Base-by-base conservation (phyloP, 2,329 filamentous ascomycete genomes). In the Blastomyces gilchristii region DNA sequence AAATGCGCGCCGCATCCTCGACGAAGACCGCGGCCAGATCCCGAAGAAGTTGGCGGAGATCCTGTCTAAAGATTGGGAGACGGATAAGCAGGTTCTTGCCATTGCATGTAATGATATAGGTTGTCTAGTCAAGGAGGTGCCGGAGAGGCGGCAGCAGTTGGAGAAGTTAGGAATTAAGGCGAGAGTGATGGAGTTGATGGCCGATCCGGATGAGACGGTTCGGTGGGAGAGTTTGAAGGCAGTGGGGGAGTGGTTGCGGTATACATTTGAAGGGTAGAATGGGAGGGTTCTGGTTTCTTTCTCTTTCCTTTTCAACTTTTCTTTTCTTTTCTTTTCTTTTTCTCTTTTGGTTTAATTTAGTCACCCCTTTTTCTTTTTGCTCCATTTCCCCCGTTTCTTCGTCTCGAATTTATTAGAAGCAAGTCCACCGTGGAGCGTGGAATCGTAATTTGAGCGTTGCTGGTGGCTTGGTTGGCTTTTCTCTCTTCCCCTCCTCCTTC, bases 31-130 rank as follows among this genome's bases (percentile, higher is more conserved):
- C 67, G 90, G 89, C 43, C 87, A 87, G 67, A 81, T 96, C 61
- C 85, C 89, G 49, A 87, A 86, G 71, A 89, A 90, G 78, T 80
- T 97, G 63, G 89, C 88, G n/a, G 89, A 91, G 69, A 96, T 96
- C 66, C 82, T 96, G 78, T 81, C 85, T 74, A 79, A 96, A 83
- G 85, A 83, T 81, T 83, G 90, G 87, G 90, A 94, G 70, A 91
- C 89, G 73, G 89, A 94, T 71, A 88, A 88, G 76, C 84, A 88
- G 71, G 92, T 96, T 28, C 80, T 97, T 67, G 92, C 92, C 1
- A 93, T 96, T 77, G 92, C 89, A 25, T 96, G 91, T 78, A 96
- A 95, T 73, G 92, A 97, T 72, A 85, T 97, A 25, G 91, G 90
- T n/a, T 87, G 82, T 66, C 78, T 97, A 65, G 91, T 97, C 58